These are phyloP conservation scores for Debaryomyces hansenii DNA, from an alignment of 805 yeast species.

Conservation along the genomic window DNA sequence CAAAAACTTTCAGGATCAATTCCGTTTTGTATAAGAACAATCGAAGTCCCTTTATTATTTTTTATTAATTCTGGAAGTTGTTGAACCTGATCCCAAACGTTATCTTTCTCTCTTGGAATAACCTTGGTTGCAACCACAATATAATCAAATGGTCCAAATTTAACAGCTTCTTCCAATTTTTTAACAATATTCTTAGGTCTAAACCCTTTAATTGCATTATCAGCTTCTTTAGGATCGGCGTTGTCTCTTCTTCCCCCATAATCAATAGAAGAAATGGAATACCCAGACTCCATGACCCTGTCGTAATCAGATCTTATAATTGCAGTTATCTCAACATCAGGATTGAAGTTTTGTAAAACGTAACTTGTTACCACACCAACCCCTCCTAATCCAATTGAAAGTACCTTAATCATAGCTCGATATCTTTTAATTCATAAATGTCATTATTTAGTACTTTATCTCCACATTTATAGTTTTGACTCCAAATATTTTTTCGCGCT, in stretches of 20 bases:
- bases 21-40: constrained; percentile 28
- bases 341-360: constrained; percentile 23
- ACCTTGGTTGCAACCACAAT: constrained; percentile 35
- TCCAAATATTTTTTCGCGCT: too few species aligned
- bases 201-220: constrained; percentile 17
- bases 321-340: constrained; percentile 28
- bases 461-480: too few species aligned
- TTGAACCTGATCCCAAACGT: constrained; percentile 26
- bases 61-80: constrained; percentile 14
- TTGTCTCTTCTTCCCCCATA: constrained; percentile 23
- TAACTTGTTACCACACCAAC: constrained; percentile 36
- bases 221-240: constrained; percentile 12
- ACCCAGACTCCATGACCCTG: constrained; percentile 25
- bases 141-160: constrained; percentile 30
- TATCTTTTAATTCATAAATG: too few species aligned
- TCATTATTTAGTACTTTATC: too few species aligned
- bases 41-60: constrained; percentile 13
- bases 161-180: constrained; percentile 23
- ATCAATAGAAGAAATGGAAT: constrained; percentile 27
- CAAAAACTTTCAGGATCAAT: constrained; percentile 26
- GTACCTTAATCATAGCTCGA: constrained; percentile 15
- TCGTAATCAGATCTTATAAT: constrained; percentile 34
- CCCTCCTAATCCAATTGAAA: constrained; percentile 37
- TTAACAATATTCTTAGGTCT: constrained; percentile 27
- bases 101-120: constrained; percentile 22